Percentiles rank a stretch among this genome's conserved stretches.
Evolutionary conservation across 106 monocot genomes (phyloP).

Genomic region (Apostasia ramifera): DNA sequence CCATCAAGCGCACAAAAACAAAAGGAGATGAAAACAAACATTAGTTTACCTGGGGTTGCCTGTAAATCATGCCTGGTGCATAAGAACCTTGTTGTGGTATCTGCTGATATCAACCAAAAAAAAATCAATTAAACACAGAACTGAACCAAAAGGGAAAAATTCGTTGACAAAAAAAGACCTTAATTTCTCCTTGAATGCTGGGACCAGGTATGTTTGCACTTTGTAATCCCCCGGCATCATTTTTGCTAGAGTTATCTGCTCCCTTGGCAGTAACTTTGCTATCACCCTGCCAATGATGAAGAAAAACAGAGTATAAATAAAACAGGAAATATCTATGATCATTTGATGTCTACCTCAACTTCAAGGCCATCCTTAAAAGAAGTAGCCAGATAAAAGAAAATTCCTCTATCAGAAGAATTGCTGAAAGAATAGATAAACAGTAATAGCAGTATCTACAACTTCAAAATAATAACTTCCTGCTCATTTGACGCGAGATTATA

Average conservation of each 20-base stretch:
- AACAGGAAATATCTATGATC: no score
- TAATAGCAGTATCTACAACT: no score
- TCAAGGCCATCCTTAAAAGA: no score
- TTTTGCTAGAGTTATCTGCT: background rate
- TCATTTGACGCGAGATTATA: no score
- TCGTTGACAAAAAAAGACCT: background rate
- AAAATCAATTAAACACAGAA: background rate
- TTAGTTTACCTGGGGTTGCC: slow-evolving; percentile 5
- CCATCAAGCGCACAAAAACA: background rate
- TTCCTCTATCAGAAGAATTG: no score
- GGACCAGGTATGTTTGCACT: slow-evolving; percentile 2
- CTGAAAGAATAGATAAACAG: no score
- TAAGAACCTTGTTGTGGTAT: slow-evolving; percentile 2
- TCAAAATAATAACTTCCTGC: no score
- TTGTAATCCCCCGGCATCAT: background rate
- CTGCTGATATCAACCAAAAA: slow-evolving; percentile 2
- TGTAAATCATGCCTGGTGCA: slow-evolving; percentile 2
- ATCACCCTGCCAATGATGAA: slow-evolving; percentile 4
- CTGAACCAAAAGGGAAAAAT: background rate
- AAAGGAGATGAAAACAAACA: background rate
- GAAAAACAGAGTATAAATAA: background rate
- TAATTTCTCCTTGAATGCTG: background rate
- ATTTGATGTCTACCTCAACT: no score
- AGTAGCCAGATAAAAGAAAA: no score
- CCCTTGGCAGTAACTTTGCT: background rate